Conservation (phyloP, 257 asterid species). For the Solanum infundibuliforme region DNA sequence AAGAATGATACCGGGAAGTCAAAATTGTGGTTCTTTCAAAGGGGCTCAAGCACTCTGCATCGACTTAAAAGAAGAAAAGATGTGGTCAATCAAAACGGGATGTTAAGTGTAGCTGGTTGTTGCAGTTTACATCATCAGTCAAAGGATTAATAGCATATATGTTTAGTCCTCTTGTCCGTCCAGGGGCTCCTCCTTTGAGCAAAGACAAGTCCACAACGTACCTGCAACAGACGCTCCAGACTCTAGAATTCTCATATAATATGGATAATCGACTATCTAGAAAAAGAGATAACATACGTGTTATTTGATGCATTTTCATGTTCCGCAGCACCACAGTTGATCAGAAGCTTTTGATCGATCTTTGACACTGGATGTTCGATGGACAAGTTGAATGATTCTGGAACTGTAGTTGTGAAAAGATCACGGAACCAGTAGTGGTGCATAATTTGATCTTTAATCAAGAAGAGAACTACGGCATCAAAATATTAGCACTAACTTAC, state of each 20-base stretch:
- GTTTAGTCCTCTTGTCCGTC: conserved; percentile 3
- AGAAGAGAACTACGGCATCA: not conserved
- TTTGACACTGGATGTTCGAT: conserved; percentile 30
- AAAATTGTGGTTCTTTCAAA: not conserved
- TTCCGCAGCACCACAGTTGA: conserved; percentile 15
- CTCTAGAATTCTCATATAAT: not conserved
- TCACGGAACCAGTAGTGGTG: not conserved
- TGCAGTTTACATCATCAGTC: not conserved
- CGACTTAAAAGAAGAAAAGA: not conserved
- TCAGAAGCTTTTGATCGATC: conserved; percentile 43
- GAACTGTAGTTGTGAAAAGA: conserved; percentile 13
- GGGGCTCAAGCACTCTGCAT: not conserved
- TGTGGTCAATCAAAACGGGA: not conserved
- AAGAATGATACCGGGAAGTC: not conserved
- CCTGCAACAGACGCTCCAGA: not conserved
- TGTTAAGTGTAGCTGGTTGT: not conserved
- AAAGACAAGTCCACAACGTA: not conserved
- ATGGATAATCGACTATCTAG: not conserved
- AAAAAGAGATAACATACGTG: not conserved
- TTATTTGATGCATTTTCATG: not conserved
- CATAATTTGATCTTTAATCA: not conserved
- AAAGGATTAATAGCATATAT: not conserved
- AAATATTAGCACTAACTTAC: conserved; percentile 24
- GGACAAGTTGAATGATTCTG: conserved; percentile 33
- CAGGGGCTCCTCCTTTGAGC: conserved; percentile 2